These are phyloP conservation scores for Candida berthetii DNA, from an alignment of 805 yeast genomes.

Conservation along the genomic window DNA sequence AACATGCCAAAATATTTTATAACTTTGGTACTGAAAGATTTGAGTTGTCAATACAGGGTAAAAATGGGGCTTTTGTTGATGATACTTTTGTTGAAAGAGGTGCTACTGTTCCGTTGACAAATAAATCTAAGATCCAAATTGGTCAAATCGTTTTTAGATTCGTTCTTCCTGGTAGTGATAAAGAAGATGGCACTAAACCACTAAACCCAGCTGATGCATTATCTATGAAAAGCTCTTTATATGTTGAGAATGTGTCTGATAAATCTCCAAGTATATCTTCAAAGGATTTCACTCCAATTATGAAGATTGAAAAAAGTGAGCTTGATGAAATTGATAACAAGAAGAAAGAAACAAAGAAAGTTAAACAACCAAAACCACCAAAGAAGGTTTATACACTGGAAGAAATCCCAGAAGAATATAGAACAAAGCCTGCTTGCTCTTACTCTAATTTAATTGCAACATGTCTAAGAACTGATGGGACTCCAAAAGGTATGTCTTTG, in stretches of 20 bases:
- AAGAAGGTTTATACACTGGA: constrained; percentile 68
- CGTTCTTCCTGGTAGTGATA: constrained; percentile 59
- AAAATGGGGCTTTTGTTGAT: constrained; percentile 96
- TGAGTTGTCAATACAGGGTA: constrained; percentile 85
- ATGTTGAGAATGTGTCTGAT: constrained; percentile 16
- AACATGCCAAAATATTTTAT: constrained; percentile 94
- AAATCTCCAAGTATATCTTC: constrained; percentile 7
- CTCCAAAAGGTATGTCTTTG: constrained; percentile 69
- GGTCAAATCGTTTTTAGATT: constrained; percentile 89
- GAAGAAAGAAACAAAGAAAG: constrained; percentile 39
- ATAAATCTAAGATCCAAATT: constrained; percentile 82
- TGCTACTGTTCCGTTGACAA: constrained; percentile 78
- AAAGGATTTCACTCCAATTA: constrained; percentile 16
- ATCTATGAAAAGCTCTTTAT: constrained; percentile 45
- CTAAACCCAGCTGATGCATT: constrained; percentile 60
- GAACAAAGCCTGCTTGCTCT: constrained; percentile 78
- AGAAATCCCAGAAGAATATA: constrained; percentile 83
- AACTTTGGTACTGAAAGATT: constrained; percentile 95
- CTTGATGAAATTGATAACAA: constrained; percentile 28
- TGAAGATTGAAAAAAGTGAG: not conserved
- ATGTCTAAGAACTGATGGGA: constrained; percentile 63
- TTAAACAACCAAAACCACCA: constrained; percentile 44
- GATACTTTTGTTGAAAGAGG: constrained; percentile 87
- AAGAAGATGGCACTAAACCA: constrained; percentile 27
- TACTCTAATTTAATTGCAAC: constrained; percentile 77